phyloP scores from a whole-genome alignment of 371 early-diverging fungal species.

The Lichtheimia ramosa region DNA sequence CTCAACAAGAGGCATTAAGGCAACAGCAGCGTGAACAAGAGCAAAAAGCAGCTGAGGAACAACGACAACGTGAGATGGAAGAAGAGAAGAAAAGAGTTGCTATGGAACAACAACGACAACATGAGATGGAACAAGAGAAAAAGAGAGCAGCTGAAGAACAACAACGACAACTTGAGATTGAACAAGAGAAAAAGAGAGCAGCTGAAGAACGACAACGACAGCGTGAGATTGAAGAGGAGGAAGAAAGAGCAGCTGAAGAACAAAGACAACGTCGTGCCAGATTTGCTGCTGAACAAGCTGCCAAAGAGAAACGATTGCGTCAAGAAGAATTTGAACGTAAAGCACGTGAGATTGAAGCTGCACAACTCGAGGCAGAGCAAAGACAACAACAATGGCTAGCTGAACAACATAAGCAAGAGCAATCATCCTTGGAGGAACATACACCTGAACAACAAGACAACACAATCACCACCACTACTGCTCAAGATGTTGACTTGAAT shows the following conservation, averaged over 20 bases:
- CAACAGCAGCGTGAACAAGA: conserved; percentile 12
- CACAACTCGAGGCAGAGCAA: conserved; percentile 26
- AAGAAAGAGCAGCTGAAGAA: conserved; percentile 33
- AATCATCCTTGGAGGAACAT: background rate
- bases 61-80: no score
- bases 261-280: conserved; percentile 28
- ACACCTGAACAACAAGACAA: conserved; percentile 9
- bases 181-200: conserved; percentile 23
- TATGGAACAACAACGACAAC: conserved; percentile 17
- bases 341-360: conserved; percentile 32
- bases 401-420: conserved; percentile 16
- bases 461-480: conserved; percentile 46
- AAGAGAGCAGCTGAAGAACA: conserved; percentile 18
- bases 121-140: conserved; percentile 14
- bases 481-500: conserved; percentile 44
- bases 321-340: conserved; percentile 31
- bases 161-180: conserved; percentile 16
- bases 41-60: background rate
- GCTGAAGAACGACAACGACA: conserved; percentile 23
- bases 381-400: conserved; percentile 30
- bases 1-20: conserved; percentile 25
- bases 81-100: conserved; percentile 13
- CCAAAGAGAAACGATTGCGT: conserved; percentile 33
- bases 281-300: conserved; percentile 43
- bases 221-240: conserved; percentile 27